Evolutionary conservation across 1,139 yeast species (phyloP), one percentile per base, ranked within the genome.

Genomic region (Spathaspora sp.): DNA sequence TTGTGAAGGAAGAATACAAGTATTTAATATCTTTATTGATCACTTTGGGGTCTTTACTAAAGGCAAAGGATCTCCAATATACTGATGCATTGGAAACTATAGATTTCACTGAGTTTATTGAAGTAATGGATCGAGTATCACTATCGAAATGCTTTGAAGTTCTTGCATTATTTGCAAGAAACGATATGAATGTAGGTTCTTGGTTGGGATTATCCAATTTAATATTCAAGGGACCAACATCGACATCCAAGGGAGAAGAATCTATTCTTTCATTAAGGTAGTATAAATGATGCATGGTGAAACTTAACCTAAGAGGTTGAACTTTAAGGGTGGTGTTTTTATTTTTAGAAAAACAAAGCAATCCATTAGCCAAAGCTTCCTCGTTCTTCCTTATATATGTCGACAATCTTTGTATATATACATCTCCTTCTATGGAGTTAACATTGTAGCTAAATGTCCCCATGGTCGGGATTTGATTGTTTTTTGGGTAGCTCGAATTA

Each of bases 211-310:
- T 79, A 54, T 82, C 86, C 29, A 82, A 63, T 51, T 85, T 70
- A 45, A 82, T 68, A 56, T 79, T 80, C 57, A 82, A 67, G 1
- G 88, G 86, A 0, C 89, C 89, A n/a, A 82, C 81, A 31, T 74
- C 80, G 11, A 74, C 78, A 1, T 76, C 76, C 24, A 82, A 68
- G 0, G 77, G 71, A 4, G 82, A 67, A 24, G 74, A 75, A 48
- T 80, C 84, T 43, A 84, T 80, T 47, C 80, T 70, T 41, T 82
- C 86, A 16, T 81, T 61, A 26, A 84, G 67, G 56, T 77, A 83
- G 59, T 81, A 84, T 31, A 83, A 67, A 59, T 84, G 89, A 58
- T 83, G 89, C 24, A 82, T 65, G 25, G 86, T 80, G 47, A 83
- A 68, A 25, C 78, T 76, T 24, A 83, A 64, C 47, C 86, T 62